These are phyloP conservation scores for Peronospora belbahrii DNA, from an alignment of 352 stramenopile species.

Conservation along the genomic window DNA sequence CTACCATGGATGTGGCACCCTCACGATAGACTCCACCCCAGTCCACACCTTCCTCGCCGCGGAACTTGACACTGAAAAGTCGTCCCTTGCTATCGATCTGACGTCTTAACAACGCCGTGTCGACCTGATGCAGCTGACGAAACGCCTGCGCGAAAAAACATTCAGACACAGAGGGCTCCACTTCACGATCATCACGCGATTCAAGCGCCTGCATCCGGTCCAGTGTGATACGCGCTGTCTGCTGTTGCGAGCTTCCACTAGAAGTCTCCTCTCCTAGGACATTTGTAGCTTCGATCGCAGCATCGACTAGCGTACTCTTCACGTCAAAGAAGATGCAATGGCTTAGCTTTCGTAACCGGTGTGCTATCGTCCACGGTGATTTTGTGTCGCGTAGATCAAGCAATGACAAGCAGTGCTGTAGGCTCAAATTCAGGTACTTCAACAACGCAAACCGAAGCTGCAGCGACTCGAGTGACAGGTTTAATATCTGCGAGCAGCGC, in stretches of 20 bases:
- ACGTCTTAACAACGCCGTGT: constrained; percentile 76
- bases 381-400: constrained; percentile 70
- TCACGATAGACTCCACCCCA: constrained; percentile 87
- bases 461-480: constrained; percentile 44
- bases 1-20: constrained; percentile 83
- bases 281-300: constrained; percentile 69
- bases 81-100: constrained; percentile 87
- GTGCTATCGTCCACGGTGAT: constrained; percentile 66
- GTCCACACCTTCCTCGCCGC: constrained; percentile 83
- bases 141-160: constrained; percentile 94
- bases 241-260: constrained; percentile 43
- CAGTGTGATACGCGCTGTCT: constrained; percentile 74
- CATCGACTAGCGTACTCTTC: constrained; percentile 74
- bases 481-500: constrained; percentile 60
- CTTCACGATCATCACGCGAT: constrained; percentile 79
- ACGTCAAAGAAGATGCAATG: constrained; percentile 87
- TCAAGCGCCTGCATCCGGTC: constrained; percentile 81
- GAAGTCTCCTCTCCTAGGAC: constrained; percentile 46
- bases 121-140: constrained; percentile 79
- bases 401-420: constrained; percentile 60
- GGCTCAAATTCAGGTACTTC: constrained; percentile 72
- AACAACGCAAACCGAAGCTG: constrained; percentile 74
- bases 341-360: constrained; percentile 59
- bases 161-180: constrained; percentile 82
- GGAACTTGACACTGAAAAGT: constrained; percentile 87